Base-by-base conservation (phyloP, 306 rosid genomes). In the Lathyrus oleraceus region DNA sequence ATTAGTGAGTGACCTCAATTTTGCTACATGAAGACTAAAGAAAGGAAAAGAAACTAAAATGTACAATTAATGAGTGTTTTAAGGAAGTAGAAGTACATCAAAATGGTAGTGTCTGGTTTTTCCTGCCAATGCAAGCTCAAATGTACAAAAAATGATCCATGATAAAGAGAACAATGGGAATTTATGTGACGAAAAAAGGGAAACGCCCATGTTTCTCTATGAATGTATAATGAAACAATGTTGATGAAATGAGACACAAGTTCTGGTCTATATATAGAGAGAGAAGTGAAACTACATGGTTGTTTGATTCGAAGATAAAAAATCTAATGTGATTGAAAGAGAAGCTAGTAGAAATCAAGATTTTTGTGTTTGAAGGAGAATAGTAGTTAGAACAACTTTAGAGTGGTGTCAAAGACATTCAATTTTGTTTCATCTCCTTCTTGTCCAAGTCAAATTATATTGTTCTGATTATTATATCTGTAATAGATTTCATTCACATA, bases 71-170 rank as follows among this genome's bases (percentile, higher is more conserved):
- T 12, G 32, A 45, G 60, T 59, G 5, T 53, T 44, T 12, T 47
- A 27, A 27, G 30, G 30, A 27, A 27, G 30, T 27, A 27, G 30
- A 39, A 11, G 36, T 78, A 88, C 91, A 28, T 88, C 82, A 76
- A 86, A 81, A 67, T 69, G 82, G 82, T 86, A 86, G 74, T 88
- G 89, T 70, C 95, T 78, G 0, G 89, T 86, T 10, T 51, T 73
- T 74, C 85, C 76, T 4, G 85, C 91, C 51, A 67, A 36, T 48
- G 83, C 79, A 59, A 70, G 74, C 10, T 76, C 67, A 66, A 85
- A 64, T 25, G 6, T 5, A 23, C 36, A 69, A 73, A 68, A 49
- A 32, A 23, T 5, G 71, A 28, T 23, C 40, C 76, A 65, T 42
- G 76, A 52, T 32, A 80, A 69, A 16, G 82, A 61, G 44, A 76